A percentile compares a stretch with the other conserved stretches of the same genome.
Evolutionary conservation across 768 basidiomycete genomes (phyloP).

Genomic region (Clitopilus passeckerianus): DNA sequence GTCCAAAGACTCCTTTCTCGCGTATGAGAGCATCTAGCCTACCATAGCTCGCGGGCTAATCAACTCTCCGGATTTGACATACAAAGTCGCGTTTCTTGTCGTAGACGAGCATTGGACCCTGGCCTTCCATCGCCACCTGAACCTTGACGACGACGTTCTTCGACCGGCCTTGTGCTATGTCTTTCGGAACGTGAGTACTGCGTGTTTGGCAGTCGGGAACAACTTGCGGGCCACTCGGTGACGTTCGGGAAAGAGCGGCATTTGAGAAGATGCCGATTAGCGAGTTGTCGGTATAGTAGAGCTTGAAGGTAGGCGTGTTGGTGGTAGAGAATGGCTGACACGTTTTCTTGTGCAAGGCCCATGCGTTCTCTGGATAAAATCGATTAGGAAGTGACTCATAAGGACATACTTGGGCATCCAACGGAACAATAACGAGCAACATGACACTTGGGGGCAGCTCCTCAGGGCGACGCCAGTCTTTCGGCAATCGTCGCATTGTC

Average conservation of each 20-base stretch:
- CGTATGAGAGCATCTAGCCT: constrained; percentile 31
- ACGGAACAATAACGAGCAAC: constrained; percentile 47
- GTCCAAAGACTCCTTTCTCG: constrained; percentile 25
- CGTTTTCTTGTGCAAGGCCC: constrained; percentile 40
- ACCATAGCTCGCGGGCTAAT: constrained; percentile 33
- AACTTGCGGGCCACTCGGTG: constrained; percentile 18
- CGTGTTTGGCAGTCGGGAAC: constrained; percentile 14
- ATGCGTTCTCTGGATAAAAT: constrained; percentile 33
- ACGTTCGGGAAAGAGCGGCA: constrained; percentile 22
- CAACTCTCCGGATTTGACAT: constrained; percentile 31
- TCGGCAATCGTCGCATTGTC: constrained; percentile 30
- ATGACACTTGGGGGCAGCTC: constrained; percentile 39
- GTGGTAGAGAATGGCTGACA: constrained; percentile 40
- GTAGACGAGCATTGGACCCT: constrained; percentile 37
- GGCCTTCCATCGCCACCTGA: constrained; percentile 24
- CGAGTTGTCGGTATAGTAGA: constrained; percentile 26
- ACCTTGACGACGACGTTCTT: constrained; percentile 51
- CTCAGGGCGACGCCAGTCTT: constrained; percentile 24
- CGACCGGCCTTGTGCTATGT: constrained; percentile 9
- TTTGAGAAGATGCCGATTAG: constrained; percentile 10
- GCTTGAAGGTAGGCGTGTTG: constrained; percentile 43
- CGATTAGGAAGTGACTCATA: neutral
- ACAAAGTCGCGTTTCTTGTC: constrained; percentile 50
- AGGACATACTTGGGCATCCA: constrained; percentile 46
- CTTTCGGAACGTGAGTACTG: constrained; percentile 17